Percentiles rank a stretch among this genome's conserved stretches.
These are phyloP conservation scores for Stellera chamaejasme DNA, from an alignment of 345 rosid species.

Conservation along the genomic window DNA sequence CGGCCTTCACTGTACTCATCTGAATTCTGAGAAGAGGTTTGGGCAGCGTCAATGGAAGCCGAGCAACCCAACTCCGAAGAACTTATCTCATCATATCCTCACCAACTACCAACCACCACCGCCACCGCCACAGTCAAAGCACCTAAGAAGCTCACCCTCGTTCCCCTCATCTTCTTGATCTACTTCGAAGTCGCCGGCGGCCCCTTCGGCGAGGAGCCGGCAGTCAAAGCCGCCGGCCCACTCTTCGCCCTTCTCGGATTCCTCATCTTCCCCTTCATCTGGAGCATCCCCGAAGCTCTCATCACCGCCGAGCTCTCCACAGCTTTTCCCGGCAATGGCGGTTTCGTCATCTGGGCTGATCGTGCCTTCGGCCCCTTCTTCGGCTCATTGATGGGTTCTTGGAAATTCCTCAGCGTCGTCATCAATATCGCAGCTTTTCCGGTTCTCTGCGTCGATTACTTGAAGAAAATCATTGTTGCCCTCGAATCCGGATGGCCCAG, in stretches of 20 bases:
- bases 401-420: slow-evolving; percentile 75
- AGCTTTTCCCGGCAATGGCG: slow-evolving; percentile 76
- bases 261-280: slow-evolving; percentile 69
- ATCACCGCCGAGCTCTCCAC: slow-evolving; percentile 85
- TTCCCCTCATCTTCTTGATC: slow-evolving; percentile 77
- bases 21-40: too few relatives aligned
- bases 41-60: too few relatives aligned
- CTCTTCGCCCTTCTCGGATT: slow-evolving; percentile 61
- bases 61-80: too few relatives aligned
- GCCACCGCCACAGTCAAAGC: not conserved
- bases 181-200: slow-evolving; percentile 95
- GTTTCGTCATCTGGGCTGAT: slow-evolving; percentile 78
- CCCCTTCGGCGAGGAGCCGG: slow-evolving; percentile 73
- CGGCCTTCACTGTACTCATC: too few relatives aligned
- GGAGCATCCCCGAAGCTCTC: slow-evolving; percentile 87
- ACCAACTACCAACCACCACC: slow-evolving; percentile 9
- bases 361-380: slow-evolving; percentile 64
- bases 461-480: slow-evolving; percentile 38
- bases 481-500: slow-evolving; percentile 54
- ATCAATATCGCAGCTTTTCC: slow-evolving; percentile 79
- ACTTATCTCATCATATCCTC: not conserved
- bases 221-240: slow-evolving; percentile 75
- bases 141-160: slow-evolving; percentile 45
- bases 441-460: slow-evolving; percentile 53
- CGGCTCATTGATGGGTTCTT: slow-evolving; percentile 77